Conservation (phyloP, 176 grass and related monocot genomes). For the Carex myosuroides region DNA sequence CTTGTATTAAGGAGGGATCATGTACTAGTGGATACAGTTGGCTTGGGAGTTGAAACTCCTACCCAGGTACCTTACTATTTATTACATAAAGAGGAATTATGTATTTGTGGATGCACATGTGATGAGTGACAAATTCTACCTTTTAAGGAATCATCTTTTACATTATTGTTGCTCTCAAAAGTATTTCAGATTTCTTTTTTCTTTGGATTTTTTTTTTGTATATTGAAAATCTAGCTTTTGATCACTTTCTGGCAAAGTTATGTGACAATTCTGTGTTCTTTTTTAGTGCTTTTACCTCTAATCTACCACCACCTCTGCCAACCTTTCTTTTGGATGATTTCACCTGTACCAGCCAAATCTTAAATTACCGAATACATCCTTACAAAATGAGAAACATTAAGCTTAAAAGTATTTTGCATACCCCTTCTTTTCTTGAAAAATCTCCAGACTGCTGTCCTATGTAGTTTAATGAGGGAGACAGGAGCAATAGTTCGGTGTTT, state of each 20-base stretch:
- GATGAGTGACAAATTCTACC: neutral
- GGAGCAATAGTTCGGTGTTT: neutral
- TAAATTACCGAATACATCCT: neutral
- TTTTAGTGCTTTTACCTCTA: neutral
- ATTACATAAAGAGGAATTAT: neutral
- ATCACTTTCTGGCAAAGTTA: neutral
- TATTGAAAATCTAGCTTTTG: neutral
- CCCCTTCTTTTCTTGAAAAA: neutral
- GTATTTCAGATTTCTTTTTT: neutral
- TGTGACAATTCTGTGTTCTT: neutral
- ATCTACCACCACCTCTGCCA: neutral
- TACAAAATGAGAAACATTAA: neutral
- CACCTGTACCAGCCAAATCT: neutral
- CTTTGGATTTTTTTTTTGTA: neutral
- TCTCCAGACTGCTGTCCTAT: neutral
- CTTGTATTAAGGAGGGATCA: constrained; percentile 88
- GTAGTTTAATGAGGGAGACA: neutral
- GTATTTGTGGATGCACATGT: neutral
- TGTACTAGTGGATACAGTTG: constrained; percentile 83
- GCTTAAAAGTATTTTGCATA: neutral
- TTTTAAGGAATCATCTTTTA: neutral
- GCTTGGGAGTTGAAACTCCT: constrained; percentile 74
- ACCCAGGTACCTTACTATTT: constrained; percentile 48
- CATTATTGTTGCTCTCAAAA: neutral
- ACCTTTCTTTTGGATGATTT: neutral